Evolutionary conservation across 495 filamentous ascomycete species (phyloP).

Genomic region (Neurospora cerealis): DNA sequence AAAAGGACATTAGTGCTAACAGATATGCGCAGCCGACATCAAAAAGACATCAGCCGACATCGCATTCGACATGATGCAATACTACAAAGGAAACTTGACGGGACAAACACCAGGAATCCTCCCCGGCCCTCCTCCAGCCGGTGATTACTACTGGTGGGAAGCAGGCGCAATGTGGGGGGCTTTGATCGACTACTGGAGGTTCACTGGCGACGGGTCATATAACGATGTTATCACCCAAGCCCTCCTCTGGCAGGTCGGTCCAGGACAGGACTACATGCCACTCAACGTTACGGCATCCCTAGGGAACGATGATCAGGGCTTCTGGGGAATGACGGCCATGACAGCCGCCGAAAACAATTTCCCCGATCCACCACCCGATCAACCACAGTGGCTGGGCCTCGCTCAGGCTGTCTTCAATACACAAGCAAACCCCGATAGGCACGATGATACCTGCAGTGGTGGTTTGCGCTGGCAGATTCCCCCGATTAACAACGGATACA

Average conservation of each 20-base stretch:
- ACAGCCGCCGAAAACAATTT: conserved; percentile 64
- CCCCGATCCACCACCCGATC: conserved; percentile 45
- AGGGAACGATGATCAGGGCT: conserved; percentile 77
- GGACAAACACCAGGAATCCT: conserved; percentile 58
- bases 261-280: conserved; percentile 56
- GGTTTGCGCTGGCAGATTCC: conserved; percentile 83
- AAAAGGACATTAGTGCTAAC: not conserved
- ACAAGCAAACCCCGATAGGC: conserved; percentile 45
- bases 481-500: conserved; percentile 64
- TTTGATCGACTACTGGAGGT: conserved; percentile 69
- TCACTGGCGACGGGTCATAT: conserved; percentile 61
- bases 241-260: conserved; percentile 61
- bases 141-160: conserved; percentile 58
- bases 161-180: conserved; percentile 64
- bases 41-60: conserved; percentile 16
- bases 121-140: conserved; percentile 39
- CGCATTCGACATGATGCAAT: conserved; percentile 53
- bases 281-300: conserved; percentile 64
- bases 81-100: conserved; percentile 52
- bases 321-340: conserved; percentile 70
- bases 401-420: conserved; percentile 74
- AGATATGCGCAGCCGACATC: conserved; percentile 16
- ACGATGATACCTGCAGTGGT: conserved; percentile 57
- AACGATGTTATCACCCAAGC: conserved; percentile 51
- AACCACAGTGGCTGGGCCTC: conserved; percentile 61